Evolutionary conservation across 2,329 filamentous ascomycete genomes (phyloP).

Genomic region (Alternaria angustiovoidea): DNA sequence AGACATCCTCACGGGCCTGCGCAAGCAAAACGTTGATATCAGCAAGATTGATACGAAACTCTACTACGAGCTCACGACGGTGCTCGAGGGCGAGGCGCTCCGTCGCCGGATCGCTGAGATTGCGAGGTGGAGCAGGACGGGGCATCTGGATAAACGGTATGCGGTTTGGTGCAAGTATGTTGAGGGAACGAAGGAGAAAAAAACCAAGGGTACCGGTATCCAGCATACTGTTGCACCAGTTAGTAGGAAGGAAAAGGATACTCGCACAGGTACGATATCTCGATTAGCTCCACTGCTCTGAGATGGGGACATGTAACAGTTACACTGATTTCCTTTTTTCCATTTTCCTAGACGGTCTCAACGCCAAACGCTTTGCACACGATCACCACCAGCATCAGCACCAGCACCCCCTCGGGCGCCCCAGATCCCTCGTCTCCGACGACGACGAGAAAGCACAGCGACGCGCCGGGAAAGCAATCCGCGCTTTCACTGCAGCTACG

Average conservation of each 20-base stretch:
- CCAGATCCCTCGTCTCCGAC: not conserved
- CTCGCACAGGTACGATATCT: not conserved
- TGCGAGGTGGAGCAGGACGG: not conserved
- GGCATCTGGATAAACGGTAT: not conserved
- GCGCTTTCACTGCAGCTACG: not conserved
- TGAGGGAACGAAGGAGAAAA: not conserved
- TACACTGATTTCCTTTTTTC: too few species aligned
- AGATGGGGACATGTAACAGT: too few species aligned
- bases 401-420: not conserved
- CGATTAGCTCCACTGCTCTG: too few species aligned
- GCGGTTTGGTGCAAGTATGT: not conserved
- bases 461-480: accelerated
- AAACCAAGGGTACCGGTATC: not conserved
- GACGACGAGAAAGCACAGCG: not conserved
- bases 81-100: not conserved
- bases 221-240: not conserved
- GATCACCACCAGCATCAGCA: too few species aligned
- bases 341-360: not conserved
- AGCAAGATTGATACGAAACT: not conserved
- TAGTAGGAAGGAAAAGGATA: not conserved
- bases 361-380: conserved; percentile 10
- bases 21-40: not conserved
- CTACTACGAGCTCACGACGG: not conserved
- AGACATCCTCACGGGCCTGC: not conserved
- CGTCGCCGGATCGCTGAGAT: not conserved